Base-by-base conservation (phyloP, 1,284 basidiomycete species). In the Mycena sp. region DNA sequence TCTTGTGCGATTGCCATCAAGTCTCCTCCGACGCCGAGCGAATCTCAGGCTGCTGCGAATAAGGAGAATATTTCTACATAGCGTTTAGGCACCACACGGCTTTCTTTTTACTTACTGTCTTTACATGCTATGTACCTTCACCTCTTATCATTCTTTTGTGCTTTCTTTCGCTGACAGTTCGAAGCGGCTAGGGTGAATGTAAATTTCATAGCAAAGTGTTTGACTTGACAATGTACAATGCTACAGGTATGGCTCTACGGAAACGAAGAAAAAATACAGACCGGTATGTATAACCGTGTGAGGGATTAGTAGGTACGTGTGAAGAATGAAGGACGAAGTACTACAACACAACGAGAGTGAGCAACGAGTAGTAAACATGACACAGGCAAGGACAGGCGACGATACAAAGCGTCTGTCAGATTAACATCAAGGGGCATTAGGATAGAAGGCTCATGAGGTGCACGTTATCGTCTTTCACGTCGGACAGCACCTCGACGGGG, bases 381-480 rank as follows among this genome's bases (percentile, higher is more conserved):
- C 14, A 26, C 28, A 35, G 44, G 43, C 32, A 54, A 52, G 28
- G 23, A 45, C 4, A 37, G n/a, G 3, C 37, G 16, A 57, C 30
- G 32, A 46, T 51, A 44, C 46, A 58, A 12, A 35, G 11, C 7
- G 12, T 19, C 12, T 29, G 46, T 23, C 5, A n/a, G 11, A 53
- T 30, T 35, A 37, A 40, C 12, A 55, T 62, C 56, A 41, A 14
- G n/a, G n/a, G n/a, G n/a, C n/a, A 35, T 62, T 52, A 41, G 14
- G 40, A 52, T 59, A 50, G 54, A 41, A 65, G 40, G 21, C 55
- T 38, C 40, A 26, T 54, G 23, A 50, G 55, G 30, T 65, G 23
- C 17, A 65, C 59, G 41, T n/a, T n/a, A 25, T 53, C 50, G 26
- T 50, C 51, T 52, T 66, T 66, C 64, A n/a, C n/a, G 58, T 65